Base-by-base conservation (phyloP, 441 rosid genomes). In the Adansonia grandidieri region DNA sequence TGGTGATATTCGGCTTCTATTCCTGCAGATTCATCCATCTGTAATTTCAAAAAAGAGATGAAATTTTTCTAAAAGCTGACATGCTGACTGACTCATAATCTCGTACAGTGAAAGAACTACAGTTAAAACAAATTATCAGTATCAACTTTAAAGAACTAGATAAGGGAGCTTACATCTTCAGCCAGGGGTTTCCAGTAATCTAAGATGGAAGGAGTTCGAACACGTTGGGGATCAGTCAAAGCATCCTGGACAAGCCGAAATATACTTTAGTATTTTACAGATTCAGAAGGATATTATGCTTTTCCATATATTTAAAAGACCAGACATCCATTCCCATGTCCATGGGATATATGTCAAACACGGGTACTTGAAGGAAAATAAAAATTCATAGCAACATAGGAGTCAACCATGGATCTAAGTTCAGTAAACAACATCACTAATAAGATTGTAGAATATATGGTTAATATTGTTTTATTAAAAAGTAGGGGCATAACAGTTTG, bases 111-210 rank as follows among this genome's bases (percentile, higher is more conserved):
- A 32, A 54, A 37, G n/a, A 9, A 60, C 32, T 17, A 17, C 5
- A 17, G 75, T 54, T 72, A 37, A 71, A 54, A n/a, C 4, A 50
- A 71, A 14, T 9, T 57, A 62, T 68, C 67, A 11, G 74, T 3
- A 42, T 19, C 19, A 63, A 44, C 78, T 61, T 45, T n/a, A 40
- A 64, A 78, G 50, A 78, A 71, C 75, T 56, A 77, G 61, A 70
- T 24, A 22, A 54, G 63, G 64, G 70, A 53, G 73, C 96, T 90
- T 86, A 96, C 98, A 90, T 94, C 98, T 74, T 94, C 99, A 15
- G 97, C 98, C 88, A 96, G 85, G 74, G 98, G 92, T 83, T 93
- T 96, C 99, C 99, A 94, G 85, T 96, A 96, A 74, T 94, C 98
- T 60, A 91, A 81, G 82, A 96, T 91, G 73, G 89, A 78, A 75